Evolutionary conservation across 345 rosid species (phyloP), one percentile per base, ranked within the genome.

Genomic region (Iberis pinnata): DNA sequence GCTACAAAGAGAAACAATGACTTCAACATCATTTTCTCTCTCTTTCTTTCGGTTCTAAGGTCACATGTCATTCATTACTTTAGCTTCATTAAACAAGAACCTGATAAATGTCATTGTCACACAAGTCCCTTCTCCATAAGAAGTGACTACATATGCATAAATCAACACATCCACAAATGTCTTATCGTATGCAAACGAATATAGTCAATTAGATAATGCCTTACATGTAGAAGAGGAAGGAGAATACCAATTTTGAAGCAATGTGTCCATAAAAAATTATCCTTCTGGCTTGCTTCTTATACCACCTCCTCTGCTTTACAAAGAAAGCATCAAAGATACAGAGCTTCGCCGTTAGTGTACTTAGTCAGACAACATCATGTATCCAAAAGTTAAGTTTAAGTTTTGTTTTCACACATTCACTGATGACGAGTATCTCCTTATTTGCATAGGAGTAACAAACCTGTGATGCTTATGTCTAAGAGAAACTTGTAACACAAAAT

Each of bases 1-100:
- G 65, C 61, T 45, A 53, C 66, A 38, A 53, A 29, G 49, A 67
- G 10, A 10, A 45, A 31, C 56, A 67, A 41, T 53, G 70, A 65
- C 51, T 51, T 65, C 25, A 15, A 58, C 59, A 58, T 57, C 59
- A 49, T 49, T 65, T 44, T 64, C 33, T n/a, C n/a, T n/a, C 56
- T 63, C 39, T 61, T 48, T 64, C 65, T 66, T 52, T 66, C 60
- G 39, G 42, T 38, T 52, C 37, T 46, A 9, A 45, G 18, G 17
- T 59, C 61, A 53, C 71, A 60, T 59, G 71, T 67, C 55, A 52
- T 22, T 45, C 2, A 27, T 41, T 39, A n/a, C n/a, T 55, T 1
- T 9, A n/a, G 12, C 26, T 42, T 43, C 40, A 51, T 22, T 43
- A 4, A 20, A 37, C 65, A 58, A 16, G 70, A 65, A 17, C 60